Evolutionary conservation across 768 basidiomycete genomes (phyloP).

Genomic region (Pisolithus orientalis): DNA sequence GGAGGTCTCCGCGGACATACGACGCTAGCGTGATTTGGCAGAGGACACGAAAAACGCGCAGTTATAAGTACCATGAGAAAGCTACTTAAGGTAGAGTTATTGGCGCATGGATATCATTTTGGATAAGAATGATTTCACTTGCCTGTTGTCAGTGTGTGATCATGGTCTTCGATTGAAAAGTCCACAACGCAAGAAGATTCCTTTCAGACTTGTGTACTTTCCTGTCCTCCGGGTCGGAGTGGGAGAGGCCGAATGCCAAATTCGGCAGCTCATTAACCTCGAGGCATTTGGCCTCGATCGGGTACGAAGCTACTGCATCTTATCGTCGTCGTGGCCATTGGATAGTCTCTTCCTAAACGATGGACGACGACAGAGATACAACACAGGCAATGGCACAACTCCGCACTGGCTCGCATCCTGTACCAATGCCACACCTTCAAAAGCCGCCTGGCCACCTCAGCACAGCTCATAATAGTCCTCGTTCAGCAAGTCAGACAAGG

Average conservation of each 20-base stretch:
- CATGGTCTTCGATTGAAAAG: no score
- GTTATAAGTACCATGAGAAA: no score
- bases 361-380: not conserved
- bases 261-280: not conserved
- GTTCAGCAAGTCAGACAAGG: not conserved
- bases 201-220: no score
- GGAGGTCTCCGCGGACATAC: no score
- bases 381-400: not conserved
- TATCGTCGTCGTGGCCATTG: not conserved
- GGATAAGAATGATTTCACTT: no score
- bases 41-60: no score
- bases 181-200: no score
- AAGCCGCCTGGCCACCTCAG: slow-evolving; percentile 3
- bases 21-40: no score
- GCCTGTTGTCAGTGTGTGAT: no score
- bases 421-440: slow-evolving; percentile 7
- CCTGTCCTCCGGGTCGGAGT: not conserved
- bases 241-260: not conserved
- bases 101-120: no score
- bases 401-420: slow-evolving; percentile 1
- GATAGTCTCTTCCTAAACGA: not conserved
- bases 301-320: not conserved
- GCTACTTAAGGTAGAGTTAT: no score
- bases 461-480: slow-evolving; percentile 4
- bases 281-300: not conserved